Conservation (phyloP, 1,284 basidiomycete species). For the Ganoderma lucidum region DNA sequence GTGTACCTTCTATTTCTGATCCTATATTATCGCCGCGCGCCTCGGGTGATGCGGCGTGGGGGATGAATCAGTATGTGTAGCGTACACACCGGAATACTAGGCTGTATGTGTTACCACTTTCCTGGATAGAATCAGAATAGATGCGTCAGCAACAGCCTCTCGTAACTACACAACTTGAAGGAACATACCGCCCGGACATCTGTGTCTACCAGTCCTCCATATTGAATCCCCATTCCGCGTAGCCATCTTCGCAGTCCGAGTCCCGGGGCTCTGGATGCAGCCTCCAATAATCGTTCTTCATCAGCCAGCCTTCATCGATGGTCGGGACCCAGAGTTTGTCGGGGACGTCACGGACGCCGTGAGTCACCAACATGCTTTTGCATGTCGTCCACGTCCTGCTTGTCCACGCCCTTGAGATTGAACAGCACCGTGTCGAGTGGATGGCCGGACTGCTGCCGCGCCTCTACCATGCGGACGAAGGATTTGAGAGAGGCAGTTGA, state of each 20-base stretch:
- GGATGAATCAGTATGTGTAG: too few relatives aligned
- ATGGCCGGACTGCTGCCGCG: neutral
- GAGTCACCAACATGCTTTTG: neutral
- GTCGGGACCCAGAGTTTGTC: neutral
- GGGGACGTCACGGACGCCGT: neutral
- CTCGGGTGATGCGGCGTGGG: too few relatives aligned
- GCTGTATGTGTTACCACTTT: neutral
- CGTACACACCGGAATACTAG: too few relatives aligned
- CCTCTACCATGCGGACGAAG: neutral
- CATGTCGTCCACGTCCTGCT: neutral
- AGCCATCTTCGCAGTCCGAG: neutral
- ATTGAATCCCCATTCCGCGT: neutral
- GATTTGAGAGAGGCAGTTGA: neutral
- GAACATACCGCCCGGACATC: neutral
- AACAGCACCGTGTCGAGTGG: neutral
- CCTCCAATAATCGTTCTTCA: neutral
- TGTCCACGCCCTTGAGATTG: neutral
- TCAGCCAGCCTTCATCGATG: neutral
- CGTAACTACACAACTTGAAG: neutral
- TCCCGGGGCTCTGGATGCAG: neutral
- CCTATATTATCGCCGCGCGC: too few relatives aligned
- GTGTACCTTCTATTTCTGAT: too few relatives aligned
- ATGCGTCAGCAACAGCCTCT: neutral
- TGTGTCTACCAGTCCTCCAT: neutral
- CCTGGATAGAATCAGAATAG: neutral